These are phyloP conservation scores for Chlorella vulgaris DNA, from an alignment of 139 green algal species.

Conservation along the genomic window DNA sequence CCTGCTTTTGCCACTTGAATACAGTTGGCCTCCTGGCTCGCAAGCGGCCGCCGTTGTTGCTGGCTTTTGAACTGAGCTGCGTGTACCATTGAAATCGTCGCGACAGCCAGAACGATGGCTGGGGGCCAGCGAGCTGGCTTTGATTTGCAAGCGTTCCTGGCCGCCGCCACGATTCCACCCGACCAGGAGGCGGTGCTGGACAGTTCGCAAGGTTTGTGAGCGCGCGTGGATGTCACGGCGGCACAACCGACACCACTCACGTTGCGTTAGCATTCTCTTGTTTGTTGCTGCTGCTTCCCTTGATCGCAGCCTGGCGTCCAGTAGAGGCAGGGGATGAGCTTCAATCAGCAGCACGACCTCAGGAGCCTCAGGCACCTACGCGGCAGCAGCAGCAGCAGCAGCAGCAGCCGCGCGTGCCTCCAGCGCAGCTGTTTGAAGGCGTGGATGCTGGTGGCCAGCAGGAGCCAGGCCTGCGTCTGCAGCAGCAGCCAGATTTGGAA, in stretches of 20 bases:
- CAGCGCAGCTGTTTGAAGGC: not conserved
- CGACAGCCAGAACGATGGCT: not conserved
- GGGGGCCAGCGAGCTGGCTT: not conserved
- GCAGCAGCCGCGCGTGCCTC: not conserved
- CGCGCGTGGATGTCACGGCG: too few species aligned
- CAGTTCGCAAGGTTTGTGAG: constrained; percentile 18
- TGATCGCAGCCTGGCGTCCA: constrained; percentile 9
- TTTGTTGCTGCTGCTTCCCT: too few species aligned
- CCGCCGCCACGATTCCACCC: not conserved
- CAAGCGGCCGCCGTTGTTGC: too few species aligned
- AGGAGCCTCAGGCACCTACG: not conserved
- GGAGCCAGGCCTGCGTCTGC: not conserved
- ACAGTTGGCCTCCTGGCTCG: too few species aligned
- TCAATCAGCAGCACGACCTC: not conserved
- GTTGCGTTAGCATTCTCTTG: too few species aligned
- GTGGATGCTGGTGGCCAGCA: not conserved
- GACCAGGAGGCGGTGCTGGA: constrained; percentile 3
- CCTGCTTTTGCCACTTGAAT: too few species aligned
- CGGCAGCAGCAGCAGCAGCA: not conserved
- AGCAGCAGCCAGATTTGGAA: not conserved
- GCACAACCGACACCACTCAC: too few species aligned
- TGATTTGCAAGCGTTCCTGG: not conserved
- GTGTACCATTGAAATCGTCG: too few species aligned
- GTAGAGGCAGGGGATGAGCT: constrained; percentile 16
- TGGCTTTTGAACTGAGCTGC: too few species aligned